Base-by-base conservation (phyloP, 768 basidiomycete species). In the Termitomyces sp. region DNA sequence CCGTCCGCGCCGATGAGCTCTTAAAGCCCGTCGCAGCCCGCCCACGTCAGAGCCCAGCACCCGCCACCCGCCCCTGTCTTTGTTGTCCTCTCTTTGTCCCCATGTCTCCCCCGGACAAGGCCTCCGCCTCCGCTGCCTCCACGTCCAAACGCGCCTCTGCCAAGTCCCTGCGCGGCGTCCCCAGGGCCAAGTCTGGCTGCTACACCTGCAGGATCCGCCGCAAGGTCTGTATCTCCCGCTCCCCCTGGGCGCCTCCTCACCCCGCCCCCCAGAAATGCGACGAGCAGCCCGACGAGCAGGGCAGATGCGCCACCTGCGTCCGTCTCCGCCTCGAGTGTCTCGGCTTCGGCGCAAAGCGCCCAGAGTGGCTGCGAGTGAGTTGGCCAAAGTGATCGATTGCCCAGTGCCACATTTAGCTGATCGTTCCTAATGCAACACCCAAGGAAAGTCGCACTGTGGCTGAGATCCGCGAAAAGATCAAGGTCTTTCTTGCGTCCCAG, bases 161-260 rank as follows among this genome's bases (percentile, higher is more conserved):
- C 22, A 57, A 46, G 44, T 45, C 56, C 9, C 24, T 44, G 2
- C 29, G 56, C 5, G 56, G 56, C 16, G 56, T 57, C 7, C 56
- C 56, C 15, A 84, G 90, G 67, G 90, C 90, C 52, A 92, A 92
- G 81, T 88, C 88, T 55, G 90, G 91, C 62, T 93, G 91, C 70
- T 92, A 90, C 74, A 92, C 90, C 57, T 92, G 90, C 75, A 82
- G 90, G 64, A 90, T 92, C 42, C 82, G 91, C 62, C 80, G 90
- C 66, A 92, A 92, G 88, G 90, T 20, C 28, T 33, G 26, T 22
- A n/a, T 16, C 39, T 16, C 9, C 33, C 34, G 9, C 16, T 16
- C 5, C 16, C 36, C 16, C 15, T 6, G 0, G 2, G 15, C 7
- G 4, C 4, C 37, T 16, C 15, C 4, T 2, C 4, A 1, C 37